Evolutionary conservation across 2,329 filamentous ascomycete genomes (phyloP), one percentile per base, ranked within the genome.

Genomic region (Incumbomyces lentus): DNA sequence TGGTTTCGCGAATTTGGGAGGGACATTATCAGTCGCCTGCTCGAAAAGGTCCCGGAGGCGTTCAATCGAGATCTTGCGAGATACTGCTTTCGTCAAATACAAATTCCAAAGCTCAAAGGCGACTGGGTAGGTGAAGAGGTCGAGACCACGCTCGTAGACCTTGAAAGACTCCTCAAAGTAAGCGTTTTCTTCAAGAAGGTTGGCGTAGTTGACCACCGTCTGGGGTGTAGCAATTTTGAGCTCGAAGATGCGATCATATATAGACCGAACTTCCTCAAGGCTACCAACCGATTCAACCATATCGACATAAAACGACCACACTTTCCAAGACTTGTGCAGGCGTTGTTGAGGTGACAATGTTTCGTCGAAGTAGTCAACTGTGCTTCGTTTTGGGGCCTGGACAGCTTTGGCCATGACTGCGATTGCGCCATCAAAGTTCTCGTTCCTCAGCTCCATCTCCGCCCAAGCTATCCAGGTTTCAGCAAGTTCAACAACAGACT

Each of bases 391-490:
- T 0, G 92, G 89, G n/a, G 92, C 86, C 64, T 95, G 89, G 4
- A 92, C 90, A 14, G 92, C 92, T 65, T 95, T 96, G 34, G 86
- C 86, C 89, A 98, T 95, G 62, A 98, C 90, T 51, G 84, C 83
- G 52, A 95, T 83, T 2, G 93, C 92, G 59, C 86, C 84, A 61
- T 96, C 89, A 54, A 96, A 95, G 61, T 96, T 93, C 59, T 96
- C 89, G 59, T 88, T 88, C 40, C 92, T 84, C 40, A 98, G 74
- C 64, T 98, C 92, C 84, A 98, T 87, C 66, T 98, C 90, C 1
- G 93, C 90, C 90, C 92, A 98, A 67, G 95, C 88, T 53, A 93
- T 93, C 92, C 92, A 98, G 76, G 92, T 94, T 60, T 98, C 92
- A 16, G 92, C 92, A 48, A 98, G 74, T 65, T 98, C 92, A 26